Percentiles rank a stretch among this genome's conserved stretches.
These are phyloP conservation scores for Claviceps arundinis DNA, from an alignment of 2,329 filamentous ascomycete genomes.

Conservation along the genomic window DNA sequence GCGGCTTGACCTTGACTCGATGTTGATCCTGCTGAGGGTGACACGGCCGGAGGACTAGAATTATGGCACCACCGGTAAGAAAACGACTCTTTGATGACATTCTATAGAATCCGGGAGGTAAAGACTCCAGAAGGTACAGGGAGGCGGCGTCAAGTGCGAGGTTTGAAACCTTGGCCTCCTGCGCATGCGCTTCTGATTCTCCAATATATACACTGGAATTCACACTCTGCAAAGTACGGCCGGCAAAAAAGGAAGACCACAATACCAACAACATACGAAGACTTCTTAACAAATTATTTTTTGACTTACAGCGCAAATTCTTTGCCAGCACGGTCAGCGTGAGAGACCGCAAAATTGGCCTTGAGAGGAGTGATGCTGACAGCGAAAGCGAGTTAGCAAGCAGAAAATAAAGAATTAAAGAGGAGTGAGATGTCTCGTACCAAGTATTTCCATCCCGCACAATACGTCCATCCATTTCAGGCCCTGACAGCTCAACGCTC, in stretches of 20 bases:
- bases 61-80: conserved; percentile 18
- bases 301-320: conserved; percentile 53
- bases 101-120: conserved; percentile 13
- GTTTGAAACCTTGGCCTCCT: conserved; percentile 1
- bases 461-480: conserved; percentile 86
- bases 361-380: conserved; percentile 74
- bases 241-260: not conserved
- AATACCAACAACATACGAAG: not conserved
- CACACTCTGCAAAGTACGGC: not conserved
- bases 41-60: conserved; percentile 13
- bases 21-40: conserved; percentile 7
- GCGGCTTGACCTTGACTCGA: conserved; percentile 9
- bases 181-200: not conserved
- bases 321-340: conserved; percentile 31
- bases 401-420: not conserved
- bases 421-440: conserved; percentile 29
- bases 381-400: not conserved
- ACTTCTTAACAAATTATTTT: not conserved
- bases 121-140: not conserved
- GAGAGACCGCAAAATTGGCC: conserved; percentile 74
- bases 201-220: conserved; percentile 9
- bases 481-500: conserved; percentile 65
- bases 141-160: conserved; percentile 17
- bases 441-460: conserved; percentile 80
- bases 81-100: conserved; percentile 10